Evolutionary conservation across 805 yeast genomes (phyloP).

Genomic region (Lipomyces chichibuensis): DNA sequence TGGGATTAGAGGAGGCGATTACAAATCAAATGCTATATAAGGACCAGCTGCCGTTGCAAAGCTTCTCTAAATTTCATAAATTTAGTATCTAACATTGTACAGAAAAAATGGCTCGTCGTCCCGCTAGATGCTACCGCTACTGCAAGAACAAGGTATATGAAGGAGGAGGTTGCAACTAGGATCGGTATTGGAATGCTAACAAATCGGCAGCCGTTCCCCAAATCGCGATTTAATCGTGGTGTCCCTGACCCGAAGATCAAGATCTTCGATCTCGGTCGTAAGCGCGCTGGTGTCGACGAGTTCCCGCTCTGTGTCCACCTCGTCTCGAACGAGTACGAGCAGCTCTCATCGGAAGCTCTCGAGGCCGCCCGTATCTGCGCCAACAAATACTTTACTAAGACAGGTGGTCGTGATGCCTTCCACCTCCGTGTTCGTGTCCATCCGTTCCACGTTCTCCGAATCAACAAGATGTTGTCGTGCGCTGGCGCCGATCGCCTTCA

Average conservation of each 20-base stretch:
- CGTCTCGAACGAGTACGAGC: conserved; percentile 99
- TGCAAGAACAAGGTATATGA: conserved; percentile 83
- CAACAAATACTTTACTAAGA: conserved; percentile 97
- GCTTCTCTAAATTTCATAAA: neutral
- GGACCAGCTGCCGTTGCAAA: neutral
- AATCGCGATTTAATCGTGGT: conserved; percentile 99
- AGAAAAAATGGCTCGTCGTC: conserved; percentile 98
- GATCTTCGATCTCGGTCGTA: conserved; percentile 98
- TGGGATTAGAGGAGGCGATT: neutral
- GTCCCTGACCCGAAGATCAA: conserved; percentile 99
- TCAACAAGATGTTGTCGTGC: conserved; percentile 99
- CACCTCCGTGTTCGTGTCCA: conserved; percentile 99
- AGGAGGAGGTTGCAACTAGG: neutral
- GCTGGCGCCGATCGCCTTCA: conserved; percentile 99
- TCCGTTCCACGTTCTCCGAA: conserved; percentile 99
- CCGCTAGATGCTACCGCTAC: conserved; percentile 99
- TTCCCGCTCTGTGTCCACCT: conserved; percentile 99
- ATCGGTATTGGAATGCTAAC: neutral
- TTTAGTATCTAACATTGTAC: conserved; percentile 5
- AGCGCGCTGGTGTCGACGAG: conserved; percentile 99
- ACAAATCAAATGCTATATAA: neutral
- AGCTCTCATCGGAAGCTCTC: conserved; percentile 98
- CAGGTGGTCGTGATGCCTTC: conserved; percentile 99
- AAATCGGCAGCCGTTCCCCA: conserved; percentile 83
- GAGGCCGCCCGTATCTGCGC: conserved; percentile 99